Conservation (phyloP, 2,329 filamentous ascomycete species). For the Phaeosphaeriaceae sp. region DNA sequence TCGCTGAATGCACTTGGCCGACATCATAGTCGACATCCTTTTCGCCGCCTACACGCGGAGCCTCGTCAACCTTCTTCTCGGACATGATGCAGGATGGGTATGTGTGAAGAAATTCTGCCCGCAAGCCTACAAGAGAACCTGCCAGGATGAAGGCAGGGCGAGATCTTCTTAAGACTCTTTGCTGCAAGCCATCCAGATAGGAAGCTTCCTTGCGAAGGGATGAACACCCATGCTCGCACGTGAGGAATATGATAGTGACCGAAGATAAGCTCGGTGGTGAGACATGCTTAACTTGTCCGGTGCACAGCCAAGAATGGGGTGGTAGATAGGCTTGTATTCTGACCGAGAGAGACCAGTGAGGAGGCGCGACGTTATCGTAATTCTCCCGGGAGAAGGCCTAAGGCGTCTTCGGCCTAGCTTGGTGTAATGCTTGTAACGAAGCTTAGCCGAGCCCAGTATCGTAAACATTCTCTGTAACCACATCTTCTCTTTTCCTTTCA, state of each 20-base stretch:
- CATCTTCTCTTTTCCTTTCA: background rate
- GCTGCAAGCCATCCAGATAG: background rate
- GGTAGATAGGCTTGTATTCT: conserved; percentile 5
- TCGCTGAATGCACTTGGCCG: conserved; percentile 12
- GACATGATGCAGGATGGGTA: conserved; percentile 13
- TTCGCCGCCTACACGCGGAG: background rate
- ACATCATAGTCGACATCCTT: conserved; percentile 17
- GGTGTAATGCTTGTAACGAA: background rate
- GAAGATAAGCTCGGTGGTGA: background rate
- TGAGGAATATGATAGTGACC: background rate
- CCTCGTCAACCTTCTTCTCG: conserved; percentile 20
- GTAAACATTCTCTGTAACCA: background rate
- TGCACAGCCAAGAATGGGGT: background rate
- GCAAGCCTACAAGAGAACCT: background rate
- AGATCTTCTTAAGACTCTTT: background rate
- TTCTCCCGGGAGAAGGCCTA: conserved; percentile 7
- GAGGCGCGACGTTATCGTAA: conserved; percentile 21
- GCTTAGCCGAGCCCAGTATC: background rate
- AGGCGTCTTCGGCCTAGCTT: conserved; percentile 5
- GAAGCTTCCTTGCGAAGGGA: conserved; percentile 5
- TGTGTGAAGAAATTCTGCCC: background rate
- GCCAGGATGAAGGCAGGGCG: no score
- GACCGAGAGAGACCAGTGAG: conserved; percentile 14
- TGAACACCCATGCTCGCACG: background rate
- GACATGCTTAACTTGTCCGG: no score